phyloP scores from a whole-genome alignment of 2,329 filamentous ascomycete genomes.

The Aspergillus tanneri region DNA sequence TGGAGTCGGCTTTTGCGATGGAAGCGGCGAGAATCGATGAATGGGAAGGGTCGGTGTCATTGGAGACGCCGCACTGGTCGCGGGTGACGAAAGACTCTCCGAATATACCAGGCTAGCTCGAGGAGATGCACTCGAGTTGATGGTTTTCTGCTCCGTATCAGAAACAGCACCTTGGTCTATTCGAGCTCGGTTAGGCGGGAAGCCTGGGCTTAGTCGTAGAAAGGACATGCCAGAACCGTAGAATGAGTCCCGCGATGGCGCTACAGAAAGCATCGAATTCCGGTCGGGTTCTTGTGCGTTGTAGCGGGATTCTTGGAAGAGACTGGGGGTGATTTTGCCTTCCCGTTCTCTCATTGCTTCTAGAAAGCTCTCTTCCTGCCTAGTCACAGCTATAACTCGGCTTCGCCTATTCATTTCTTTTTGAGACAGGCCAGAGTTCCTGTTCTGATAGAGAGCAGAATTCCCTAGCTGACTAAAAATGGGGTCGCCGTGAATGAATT shows the following conservation, averaged over 20 bases:
- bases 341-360: constrained; percentile 52
- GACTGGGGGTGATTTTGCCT: constrained; percentile 47
- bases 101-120: constrained; percentile 38
- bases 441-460: constrained; percentile 20
- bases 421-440: constrained; percentile 17
- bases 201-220: constrained; percentile 38
- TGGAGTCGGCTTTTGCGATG: constrained; percentile 34
- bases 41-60: constrained; percentile 41
- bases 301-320: constrained; percentile 30
- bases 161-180: constrained; percentile 31
- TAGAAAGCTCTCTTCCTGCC: constrained; percentile 53
- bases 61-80: constrained; percentile 39
- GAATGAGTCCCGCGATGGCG: constrained; percentile 34
- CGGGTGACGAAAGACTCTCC: constrained; percentile 39
- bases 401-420: constrained; percentile 42
- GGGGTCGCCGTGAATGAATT: constrained; percentile 25
- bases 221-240: constrained; percentile 42
- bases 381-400: constrained; percentile 53
- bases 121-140: constrained; percentile 32
- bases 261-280: constrained; percentile 29
- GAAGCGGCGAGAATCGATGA: constrained; percentile 40
- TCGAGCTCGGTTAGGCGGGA: constrained; percentile 26
- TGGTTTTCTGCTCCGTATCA: constrained; percentile 37
- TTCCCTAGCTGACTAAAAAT: constrained; percentile 24
- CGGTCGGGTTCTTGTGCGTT: constrained; percentile 29